Evolutionary conservation across 352 stramenopile genomes (phyloP), one percentile per base, ranked within the genome.

Genomic region (Phytophthora palmivora): DNA sequence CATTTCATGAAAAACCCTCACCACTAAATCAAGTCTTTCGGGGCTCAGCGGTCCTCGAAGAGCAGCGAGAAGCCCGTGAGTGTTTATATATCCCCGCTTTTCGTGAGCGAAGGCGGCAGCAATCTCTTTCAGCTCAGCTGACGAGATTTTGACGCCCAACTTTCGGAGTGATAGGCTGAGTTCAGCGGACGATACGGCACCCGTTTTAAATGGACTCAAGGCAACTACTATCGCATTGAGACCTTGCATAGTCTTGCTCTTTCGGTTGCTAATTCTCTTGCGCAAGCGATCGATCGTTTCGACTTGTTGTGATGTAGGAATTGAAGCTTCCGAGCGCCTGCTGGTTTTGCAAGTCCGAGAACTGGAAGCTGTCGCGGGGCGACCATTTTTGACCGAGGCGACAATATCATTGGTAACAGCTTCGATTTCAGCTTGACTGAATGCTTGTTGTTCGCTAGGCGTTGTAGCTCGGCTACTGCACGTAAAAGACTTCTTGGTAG

Each of bases 151-250:
- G 8, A 91, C 58, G 4, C 79, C 79, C 18, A 88, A 34, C 22
- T 89, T 79, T 5, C 82, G 70, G 2, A 91, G 62, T 2, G 70
- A 76, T 65, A 87, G 79, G 50, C 82, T 86, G 11, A 95, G 52
- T 43, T 94, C 83, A 21, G 87, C 73, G 1, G 63, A 36, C 7
- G 61, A 79, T 36, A 95, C 60, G 4, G 33, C 28, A 4, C 67
- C 67, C 9, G 87, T 78, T 4, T 77, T 70, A 7, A 79, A 73
- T 9, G 74, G 64, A 52, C 24, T 51, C 22, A 71, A 46, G 19
- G 79, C 62, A 0, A 71, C 66, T 19, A 55, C 49, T 1, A 95
- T 36, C 3, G 66, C 60, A 52, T 92, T 89, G 16, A 94, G 70
- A 8, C 82, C 81, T 34, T 62, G 55, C 15, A 53, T 42, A 36